phyloP scores from a whole-genome alignment of 1,139 yeast species.

The Pichia sp. region DNA sequence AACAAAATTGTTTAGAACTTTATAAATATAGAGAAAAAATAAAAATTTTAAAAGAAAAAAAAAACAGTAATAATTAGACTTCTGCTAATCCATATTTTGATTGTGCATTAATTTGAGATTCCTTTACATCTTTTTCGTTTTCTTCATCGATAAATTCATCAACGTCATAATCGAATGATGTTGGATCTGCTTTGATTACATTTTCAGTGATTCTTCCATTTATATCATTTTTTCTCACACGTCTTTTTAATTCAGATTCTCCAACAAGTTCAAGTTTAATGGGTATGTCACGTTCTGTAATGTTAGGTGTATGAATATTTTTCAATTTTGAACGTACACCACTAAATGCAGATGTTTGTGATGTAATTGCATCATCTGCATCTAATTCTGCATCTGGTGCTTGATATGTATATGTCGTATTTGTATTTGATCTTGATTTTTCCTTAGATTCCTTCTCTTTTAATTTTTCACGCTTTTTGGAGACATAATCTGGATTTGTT shows the following conservation, averaged over 20 bases:
- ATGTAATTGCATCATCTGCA: conserved; percentile 8
- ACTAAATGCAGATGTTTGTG: conserved; percentile 2
- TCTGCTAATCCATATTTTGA: conserved; percentile 6
- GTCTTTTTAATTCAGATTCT: conserved; percentile 19
- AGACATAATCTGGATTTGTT: conserved; percentile 24
- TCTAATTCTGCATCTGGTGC: conserved; percentile 34
- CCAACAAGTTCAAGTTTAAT: conserved; percentile 27
- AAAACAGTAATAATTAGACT: neutral
- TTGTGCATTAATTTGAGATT: conserved; percentile 3
- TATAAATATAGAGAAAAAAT: neutral
- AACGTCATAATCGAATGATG: conserved; percentile 39
- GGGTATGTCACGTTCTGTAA: conserved; percentile 32
- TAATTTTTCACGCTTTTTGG: conserved; percentile 13
- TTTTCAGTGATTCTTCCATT: conserved; percentile 1
- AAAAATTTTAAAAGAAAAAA: neutral
- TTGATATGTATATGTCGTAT: conserved; percentile 23
- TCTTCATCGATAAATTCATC: conserved; percentile 45
- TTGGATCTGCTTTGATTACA: conserved; percentile 28
- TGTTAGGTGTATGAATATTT: conserved; percentile 16
- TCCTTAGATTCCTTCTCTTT: conserved; percentile 4
- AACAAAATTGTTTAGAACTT: neutral
- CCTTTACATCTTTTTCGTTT: conserved; percentile 25
- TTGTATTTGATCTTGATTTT: conserved; percentile 3
- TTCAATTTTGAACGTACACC: conserved; percentile 7
- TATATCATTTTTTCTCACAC: conserved; percentile 11